A percentile compares a stretch with the other conserved stretches of the same genome.
phyloP scores from a whole-genome alignment of 345 rosid species.

The Citrus reticulata region DNA sequence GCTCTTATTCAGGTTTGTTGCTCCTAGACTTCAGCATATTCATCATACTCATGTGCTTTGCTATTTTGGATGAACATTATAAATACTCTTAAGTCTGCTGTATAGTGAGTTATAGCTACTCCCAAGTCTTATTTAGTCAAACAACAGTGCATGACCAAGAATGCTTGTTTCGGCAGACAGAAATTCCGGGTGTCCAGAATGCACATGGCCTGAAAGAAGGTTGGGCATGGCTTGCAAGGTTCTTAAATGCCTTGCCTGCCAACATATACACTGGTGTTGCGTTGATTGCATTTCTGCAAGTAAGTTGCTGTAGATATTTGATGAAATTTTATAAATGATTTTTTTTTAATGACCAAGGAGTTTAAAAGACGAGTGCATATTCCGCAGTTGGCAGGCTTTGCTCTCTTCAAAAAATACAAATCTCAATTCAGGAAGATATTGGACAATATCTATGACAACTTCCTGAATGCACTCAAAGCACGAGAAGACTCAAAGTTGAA shows the following conservation, averaged over 20 bases:
- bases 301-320: conserved; percentile 25
- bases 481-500: conserved; percentile 45
- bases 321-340: neutral
- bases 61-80: neutral
- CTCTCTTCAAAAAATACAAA: conserved; percentile 53
- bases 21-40: neutral
- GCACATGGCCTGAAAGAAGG: conserved; percentile 50
- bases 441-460: conserved; percentile 49
- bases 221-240: conserved; percentile 17
- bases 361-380: neutral
- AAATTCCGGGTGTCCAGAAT: conserved; percentile 46
- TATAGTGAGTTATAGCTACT: neutral
- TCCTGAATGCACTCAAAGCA: conserved; percentile 45
- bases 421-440: conserved; percentile 68
- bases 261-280: conserved; percentile 72
- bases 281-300: conserved; percentile 65
- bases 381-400: conserved; percentile 76
- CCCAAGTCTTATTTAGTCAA: neutral
- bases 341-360: neutral
- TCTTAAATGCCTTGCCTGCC: conserved; percentile 48
- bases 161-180: conserved; percentile 49
- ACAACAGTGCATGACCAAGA: conserved; percentile 9
- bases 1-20: conserved; percentile 82
- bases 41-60: neutral
- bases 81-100: neutral